These are phyloP conservation scores for Vinca minor DNA, from an alignment of 257 asterid species.

Conservation along the genomic window DNA sequence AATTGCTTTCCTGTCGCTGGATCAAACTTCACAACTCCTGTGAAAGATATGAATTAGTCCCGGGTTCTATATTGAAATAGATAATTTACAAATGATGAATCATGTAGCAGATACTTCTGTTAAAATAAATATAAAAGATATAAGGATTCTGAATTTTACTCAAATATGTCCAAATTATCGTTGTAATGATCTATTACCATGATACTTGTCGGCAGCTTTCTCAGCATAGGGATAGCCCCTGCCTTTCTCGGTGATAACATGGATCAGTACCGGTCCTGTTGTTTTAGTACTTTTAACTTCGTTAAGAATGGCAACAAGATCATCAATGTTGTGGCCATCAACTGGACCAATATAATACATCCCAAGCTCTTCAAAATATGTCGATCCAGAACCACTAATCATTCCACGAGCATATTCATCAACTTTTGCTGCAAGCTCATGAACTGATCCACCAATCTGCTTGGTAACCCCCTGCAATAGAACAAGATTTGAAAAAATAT, in stretches of 20 bases:
- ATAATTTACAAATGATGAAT: neutral
- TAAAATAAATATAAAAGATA: neutral
- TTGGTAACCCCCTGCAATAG: slow-evolving; percentile 77
- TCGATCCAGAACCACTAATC: slow-evolving; percentile 88
- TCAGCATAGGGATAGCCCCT: slow-evolving; percentile 95
- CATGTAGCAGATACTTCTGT: neutral
- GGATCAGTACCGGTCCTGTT: slow-evolving; percentile 86
- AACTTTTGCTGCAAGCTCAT: slow-evolving; percentile 88
- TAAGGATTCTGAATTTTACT: neutral
- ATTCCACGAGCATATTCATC: slow-evolving; percentile 96
- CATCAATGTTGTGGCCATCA: slow-evolving; percentile 86
- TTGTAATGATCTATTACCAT: slow-evolving; percentile 38
- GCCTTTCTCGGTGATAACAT: slow-evolving; percentile 91
- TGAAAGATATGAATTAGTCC: neutral
- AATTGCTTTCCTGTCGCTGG: slow-evolving; percentile 92
- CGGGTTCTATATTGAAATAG: neutral
- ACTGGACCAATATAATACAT: slow-evolving; percentile 94
- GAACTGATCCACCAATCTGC: slow-evolving; percentile 95
- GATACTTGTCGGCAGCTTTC: slow-evolving; percentile 89
- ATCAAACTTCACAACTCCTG: slow-evolving; percentile 87
- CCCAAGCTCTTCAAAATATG: slow-evolving; percentile 91
- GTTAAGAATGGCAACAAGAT: slow-evolving; percentile 61
- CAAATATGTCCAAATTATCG: neutral
- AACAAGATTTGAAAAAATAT: neutral
- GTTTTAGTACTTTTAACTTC: slow-evolving; percentile 89